Evolutionary conservation across 2,329 filamentous ascomycete species (phyloP).

Genomic region (Colletotrichum viniferum): DNA sequence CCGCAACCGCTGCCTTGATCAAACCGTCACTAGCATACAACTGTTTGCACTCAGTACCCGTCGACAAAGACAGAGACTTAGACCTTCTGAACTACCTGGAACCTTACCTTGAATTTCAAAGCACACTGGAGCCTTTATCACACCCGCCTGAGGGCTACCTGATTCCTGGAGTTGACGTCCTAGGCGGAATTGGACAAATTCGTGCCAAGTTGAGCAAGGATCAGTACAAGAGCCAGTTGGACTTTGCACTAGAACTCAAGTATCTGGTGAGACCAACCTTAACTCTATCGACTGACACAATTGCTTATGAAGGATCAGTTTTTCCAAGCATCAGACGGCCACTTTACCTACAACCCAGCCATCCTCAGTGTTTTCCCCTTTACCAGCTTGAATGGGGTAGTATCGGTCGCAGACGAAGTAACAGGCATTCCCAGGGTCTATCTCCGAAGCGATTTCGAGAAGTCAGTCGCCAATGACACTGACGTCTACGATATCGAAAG

Average conservation of each 20-base stretch:
- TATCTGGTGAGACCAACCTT: not conserved
- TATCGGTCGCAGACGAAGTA: constrained; percentile 22
- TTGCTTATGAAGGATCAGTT: not conserved
- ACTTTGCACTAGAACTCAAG: constrained; percentile 19
- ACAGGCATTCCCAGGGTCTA: constrained; percentile 12
- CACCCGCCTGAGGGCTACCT: constrained; percentile 23
- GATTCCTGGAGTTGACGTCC: constrained; percentile 22
- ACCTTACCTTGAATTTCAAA: constrained; percentile 22
- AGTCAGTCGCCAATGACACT: not conserved
- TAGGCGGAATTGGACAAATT: constrained; percentile 20
- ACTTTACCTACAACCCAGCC: constrained; percentile 22
- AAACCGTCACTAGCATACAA: constrained; percentile 2
- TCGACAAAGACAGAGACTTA: constrained; percentile 6
- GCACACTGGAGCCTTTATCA: constrained; percentile 21
- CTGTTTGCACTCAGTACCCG: constrained; percentile 18
- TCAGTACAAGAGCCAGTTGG: constrained; percentile 19
- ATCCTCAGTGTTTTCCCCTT: constrained; percentile 16
- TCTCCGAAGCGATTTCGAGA: not conserved
- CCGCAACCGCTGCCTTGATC: not conserved
- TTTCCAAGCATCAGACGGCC: constrained; percentile 15
- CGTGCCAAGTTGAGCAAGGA: constrained; percentile 15
- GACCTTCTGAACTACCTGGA: constrained; percentile 23
- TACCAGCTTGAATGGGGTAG: not conserved
- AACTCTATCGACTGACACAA: not conserved
- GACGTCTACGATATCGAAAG: constrained; percentile 23